Evolutionary conservation across 768 basidiomycete species (phyloP).

Genomic region (Boletus edulis): DNA sequence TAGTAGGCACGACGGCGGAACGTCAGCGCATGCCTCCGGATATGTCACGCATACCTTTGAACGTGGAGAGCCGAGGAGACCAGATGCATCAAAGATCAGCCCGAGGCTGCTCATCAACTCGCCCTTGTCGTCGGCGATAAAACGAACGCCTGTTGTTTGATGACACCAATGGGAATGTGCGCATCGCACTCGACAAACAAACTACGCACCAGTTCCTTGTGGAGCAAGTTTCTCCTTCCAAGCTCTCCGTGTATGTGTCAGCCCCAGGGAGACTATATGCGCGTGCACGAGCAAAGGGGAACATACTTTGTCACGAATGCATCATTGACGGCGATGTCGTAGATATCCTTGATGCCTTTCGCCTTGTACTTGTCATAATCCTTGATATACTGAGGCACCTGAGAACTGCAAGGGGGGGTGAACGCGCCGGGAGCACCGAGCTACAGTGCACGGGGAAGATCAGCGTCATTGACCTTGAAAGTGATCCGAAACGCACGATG

Average conservation of each 20-base stretch:
- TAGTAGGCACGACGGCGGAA: neutral
- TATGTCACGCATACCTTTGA: conserved; percentile 46
- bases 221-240: conserved; percentile 66
- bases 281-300: neutral
- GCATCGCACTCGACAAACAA: neutral
- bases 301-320: conserved; percentile 59
- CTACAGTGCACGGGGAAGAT: conserved; percentile 29
- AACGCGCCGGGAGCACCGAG: conserved; percentile 79
- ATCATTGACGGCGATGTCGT: conserved; percentile 78
- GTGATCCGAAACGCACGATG: conserved; percentile 43
- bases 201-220: conserved; percentile 48
- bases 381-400: conserved; percentile 64
- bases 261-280: conserved; percentile 1
- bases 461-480: neutral
- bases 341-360: conserved; percentile 72
- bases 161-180: conserved; percentile 1
- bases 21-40: neutral
- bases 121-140: conserved; percentile 70
- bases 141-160: conserved; percentile 43
- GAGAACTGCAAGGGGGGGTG: conserved; percentile 66
- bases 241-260: conserved; percentile 42
- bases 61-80: conserved; percentile 62
- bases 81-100: conserved; percentile 59
- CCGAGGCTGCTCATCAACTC: conserved; percentile 53
- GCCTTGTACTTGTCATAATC: no score